These are phyloP conservation scores for Immersiella caudata DNA, from an alignment of 495 filamentous ascomycete species.

Conservation along the genomic window DNA sequence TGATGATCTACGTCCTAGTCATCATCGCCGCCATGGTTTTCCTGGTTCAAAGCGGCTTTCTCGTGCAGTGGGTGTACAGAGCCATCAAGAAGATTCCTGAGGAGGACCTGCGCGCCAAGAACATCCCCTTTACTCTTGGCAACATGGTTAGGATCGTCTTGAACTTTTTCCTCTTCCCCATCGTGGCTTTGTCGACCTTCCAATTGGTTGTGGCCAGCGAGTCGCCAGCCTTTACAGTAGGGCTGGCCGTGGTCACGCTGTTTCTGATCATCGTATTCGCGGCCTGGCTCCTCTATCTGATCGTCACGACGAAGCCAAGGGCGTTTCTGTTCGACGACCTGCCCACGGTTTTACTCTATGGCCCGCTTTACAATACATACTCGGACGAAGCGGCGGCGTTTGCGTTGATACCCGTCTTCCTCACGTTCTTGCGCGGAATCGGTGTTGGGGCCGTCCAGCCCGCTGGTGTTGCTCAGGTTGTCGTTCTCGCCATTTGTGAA, in stretches of 20 bases:
- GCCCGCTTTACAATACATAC: slow-evolving; percentile 97
- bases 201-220: slow-evolving; percentile 76
- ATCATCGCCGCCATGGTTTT: slow-evolving; percentile 69
- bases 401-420: slow-evolving; percentile 78
- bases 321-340: slow-evolving; percentile 91
- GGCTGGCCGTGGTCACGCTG: slow-evolving; percentile 72
- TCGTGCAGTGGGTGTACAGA: slow-evolving; percentile 72
- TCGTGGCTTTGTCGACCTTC: slow-evolving; percentile 84
- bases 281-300: slow-evolving; percentile 76
- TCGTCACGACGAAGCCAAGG: slow-evolving; percentile 77
- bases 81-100: slow-evolving; percentile 70
- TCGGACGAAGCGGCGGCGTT: slow-evolving; percentile 85
- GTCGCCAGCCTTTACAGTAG: slow-evolving; percentile 71
- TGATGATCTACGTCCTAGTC: slow-evolving; percentile 81
- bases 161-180: slow-evolving; percentile 87
- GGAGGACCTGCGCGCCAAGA: slow-evolving; percentile 86
- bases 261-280: slow-evolving; percentile 70
- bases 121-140: slow-evolving; percentile 88
- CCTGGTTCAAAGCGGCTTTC: slow-evolving; percentile 77
- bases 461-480: slow-evolving; percentile 88
- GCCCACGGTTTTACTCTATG: slow-evolving; percentile 84
- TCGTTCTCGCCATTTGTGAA: slow-evolving; percentile 90
- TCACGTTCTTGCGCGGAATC: slow-evolving; percentile 83
- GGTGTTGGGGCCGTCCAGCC: slow-evolving; percentile 91
- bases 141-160: slow-evolving; percentile 86